A percentile compares a stretch with the other conserved stretches of the same genome.
Evolutionary conservation across 805 yeast species (phyloP).

Genomic region (Tetrapisispora nanseiensis): DNA sequence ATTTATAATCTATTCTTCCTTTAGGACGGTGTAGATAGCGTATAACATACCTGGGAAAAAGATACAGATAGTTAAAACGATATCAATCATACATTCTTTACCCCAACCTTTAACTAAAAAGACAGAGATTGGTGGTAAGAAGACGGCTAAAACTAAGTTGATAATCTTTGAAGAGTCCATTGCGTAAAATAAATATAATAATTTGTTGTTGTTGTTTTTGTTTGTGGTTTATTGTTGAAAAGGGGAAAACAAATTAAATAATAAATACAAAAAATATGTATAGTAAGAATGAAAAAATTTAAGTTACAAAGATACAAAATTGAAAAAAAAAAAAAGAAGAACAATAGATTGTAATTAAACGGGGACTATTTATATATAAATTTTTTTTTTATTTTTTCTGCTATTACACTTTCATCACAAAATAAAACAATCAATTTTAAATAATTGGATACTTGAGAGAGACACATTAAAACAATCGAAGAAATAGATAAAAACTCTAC

Average conservation of each 20-base stretch:
- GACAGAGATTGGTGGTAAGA: slow-evolving; percentile 70
- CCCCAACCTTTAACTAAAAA: slow-evolving; percentile 57
- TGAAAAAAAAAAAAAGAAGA: not conserved
- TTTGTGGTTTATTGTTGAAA: not conserved
- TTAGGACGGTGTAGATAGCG: slow-evolving; percentile 50
- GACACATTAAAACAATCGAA: too few relatives aligned
- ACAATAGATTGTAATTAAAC: too few relatives aligned
- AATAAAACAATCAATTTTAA: too few relatives aligned
- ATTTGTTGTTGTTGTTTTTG: not conserved
- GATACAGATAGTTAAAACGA: slow-evolving; percentile 35
- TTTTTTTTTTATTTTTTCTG: too few relatives aligned
- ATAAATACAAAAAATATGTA: too few relatives aligned
- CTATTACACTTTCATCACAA: too few relatives aligned
- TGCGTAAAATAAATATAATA: not conserved
- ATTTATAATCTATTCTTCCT: not conserved
- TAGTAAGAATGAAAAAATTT: too few relatives aligned
- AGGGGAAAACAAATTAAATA: not conserved
- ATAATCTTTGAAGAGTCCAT: slow-evolving; percentile 3
- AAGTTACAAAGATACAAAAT: too few relatives aligned
- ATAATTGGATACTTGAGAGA: too few relatives aligned
- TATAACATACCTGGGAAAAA: slow-evolving; percentile 73
- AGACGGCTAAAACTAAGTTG: slow-evolving; percentile 35
- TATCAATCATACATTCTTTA: slow-evolving; percentile 50
- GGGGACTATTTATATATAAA: too few relatives aligned
- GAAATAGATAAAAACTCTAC: too few relatives aligned